Evolutionary conservation across 805 yeast species (phyloP), one percentile per base, ranked within the genome.

Genomic region (Metschnikowia dekortorum): DNA sequence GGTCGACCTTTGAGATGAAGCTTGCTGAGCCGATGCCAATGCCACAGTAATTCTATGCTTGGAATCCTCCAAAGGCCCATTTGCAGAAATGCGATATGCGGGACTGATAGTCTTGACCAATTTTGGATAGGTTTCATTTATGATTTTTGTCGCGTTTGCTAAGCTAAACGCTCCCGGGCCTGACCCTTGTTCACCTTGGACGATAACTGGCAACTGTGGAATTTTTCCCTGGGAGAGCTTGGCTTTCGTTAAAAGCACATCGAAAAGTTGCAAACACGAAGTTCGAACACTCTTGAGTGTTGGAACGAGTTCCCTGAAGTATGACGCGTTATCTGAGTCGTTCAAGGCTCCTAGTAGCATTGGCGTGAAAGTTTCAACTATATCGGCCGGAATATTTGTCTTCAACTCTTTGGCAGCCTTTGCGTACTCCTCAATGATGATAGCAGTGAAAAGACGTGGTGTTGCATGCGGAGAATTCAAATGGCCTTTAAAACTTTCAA

Each of bases 111-210:
- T 64, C 50, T 79, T 81, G 56, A 82, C 70, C 55, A 89, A 69
- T 61, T 84, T 85, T n/a, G 78, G 80, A 61, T 81, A 89, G 6
- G 82, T 80, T 37, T 83, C 87, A 38, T 72, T 71, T 32, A 85
- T 60, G 14, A 90, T 78, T 54, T 81, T 79, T 50, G 86, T 86
- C 1, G 97, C 97, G 53, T 81, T 79, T 39, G 79, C 86, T 38
- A 94, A 65, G 13, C 89, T 81, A 68, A 94, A 94, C 0, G 97
- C 98, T 59, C 85, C 90, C 1, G 96, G 89, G 2, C 97, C 97
- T 2, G 97, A 96, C 52, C 88, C 96, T 1, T 82, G 75, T 63
- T 94, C 98, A 34, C 99, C 99, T 66, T 90, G 92, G 4, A 92
- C 97, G 8, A 91, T 83, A 5, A 90, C 84, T 0, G 99, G 94